phyloP scores from a whole-genome alignment of 352 stramenopile species.

The Phytophthora cactorum region DNA sequence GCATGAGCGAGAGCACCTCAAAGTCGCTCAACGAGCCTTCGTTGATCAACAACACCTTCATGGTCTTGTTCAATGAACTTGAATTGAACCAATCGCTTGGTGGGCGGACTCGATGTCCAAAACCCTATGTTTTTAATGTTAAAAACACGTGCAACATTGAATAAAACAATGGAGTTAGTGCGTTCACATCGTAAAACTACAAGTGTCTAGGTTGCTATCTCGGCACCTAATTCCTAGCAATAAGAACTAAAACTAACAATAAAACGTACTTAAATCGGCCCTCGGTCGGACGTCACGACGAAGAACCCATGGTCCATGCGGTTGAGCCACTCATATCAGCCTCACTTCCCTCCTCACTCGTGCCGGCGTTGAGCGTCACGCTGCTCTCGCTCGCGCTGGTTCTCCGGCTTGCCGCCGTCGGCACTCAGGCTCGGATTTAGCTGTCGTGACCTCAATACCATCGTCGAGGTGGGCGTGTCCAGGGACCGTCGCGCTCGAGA shows the following conservation, averaged over 20 bases:
- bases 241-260: slow-evolving; percentile 48
- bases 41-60: slow-evolving; percentile 89
- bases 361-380: slow-evolving; percentile 45
- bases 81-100: slow-evolving; percentile 14
- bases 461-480: slow-evolving; percentile 58
- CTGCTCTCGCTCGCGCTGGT: slow-evolving; percentile 49
- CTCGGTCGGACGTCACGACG: neutral
- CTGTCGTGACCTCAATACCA: slow-evolving; percentile 68
- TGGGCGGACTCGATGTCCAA: neutral
- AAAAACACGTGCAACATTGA: neutral
- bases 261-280: slow-evolving; percentile 34
- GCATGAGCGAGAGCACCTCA: slow-evolving; percentile 82
- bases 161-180: slow-evolving; percentile 33
- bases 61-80: slow-evolving; percentile 21
- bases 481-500: slow-evolving; percentile 45
- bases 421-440: slow-evolving; percentile 50
- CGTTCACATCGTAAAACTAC: slow-evolving; percentile 38
- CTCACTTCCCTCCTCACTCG: slow-evolving; percentile 19
- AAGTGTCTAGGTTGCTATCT: slow-evolving; percentile 35
- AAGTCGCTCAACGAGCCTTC: slow-evolving; percentile 82
- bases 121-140: neutral
- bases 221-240: slow-evolving; percentile 31
- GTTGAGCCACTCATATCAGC: slow-evolving; percentile 20
- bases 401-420: slow-evolving; percentile 39
- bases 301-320: slow-evolving; percentile 7